phyloP scores from a whole-genome alignment of 1,139 yeast species.

The Hyphopichia khmerensis region DNA sequence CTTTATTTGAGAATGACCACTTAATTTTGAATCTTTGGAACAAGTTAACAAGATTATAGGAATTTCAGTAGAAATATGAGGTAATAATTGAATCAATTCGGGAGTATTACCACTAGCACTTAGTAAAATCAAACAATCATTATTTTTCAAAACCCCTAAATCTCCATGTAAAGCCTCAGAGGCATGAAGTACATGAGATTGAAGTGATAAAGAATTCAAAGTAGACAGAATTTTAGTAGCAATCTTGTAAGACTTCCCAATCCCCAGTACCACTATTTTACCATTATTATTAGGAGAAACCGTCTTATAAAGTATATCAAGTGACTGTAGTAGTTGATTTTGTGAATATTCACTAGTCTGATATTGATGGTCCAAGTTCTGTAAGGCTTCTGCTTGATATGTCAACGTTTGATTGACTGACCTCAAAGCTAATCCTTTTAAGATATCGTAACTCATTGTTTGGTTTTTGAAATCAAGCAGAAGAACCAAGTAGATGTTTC shows the following conservation, averaged over 20 bases:
- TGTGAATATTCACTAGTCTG: conserved; percentile 41
- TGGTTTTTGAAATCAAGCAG: too few species aligned
- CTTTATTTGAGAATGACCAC: conserved; percentile 42
- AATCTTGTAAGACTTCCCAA: conserved; percentile 82
- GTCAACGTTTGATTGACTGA: conserved; percentile 30
- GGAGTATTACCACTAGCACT: conserved; percentile 86
- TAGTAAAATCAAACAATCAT: conserved; percentile 64
- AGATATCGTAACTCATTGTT: not conserved
- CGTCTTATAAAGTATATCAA: conserved; percentile 52
- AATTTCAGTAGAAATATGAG: conserved; percentile 53
- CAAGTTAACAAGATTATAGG: conserved; percentile 69
- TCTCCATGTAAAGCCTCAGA: conserved; percentile 92
- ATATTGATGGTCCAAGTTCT: conserved; percentile 29
- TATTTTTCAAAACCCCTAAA: conserved; percentile 64
- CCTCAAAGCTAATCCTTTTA: conserved; percentile 16
- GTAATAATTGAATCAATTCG: conserved; percentile 60
- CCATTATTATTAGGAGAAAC: conserved; percentile 46
- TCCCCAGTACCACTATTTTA: conserved; percentile 73
- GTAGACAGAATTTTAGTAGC: conserved; percentile 81
- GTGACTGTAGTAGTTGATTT: conserved; percentile 47
- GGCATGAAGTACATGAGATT: conserved; percentile 71
- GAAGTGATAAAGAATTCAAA: conserved; percentile 72
- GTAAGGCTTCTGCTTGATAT: conserved; percentile 36
- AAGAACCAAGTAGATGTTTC: too few species aligned
- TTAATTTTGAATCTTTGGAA: conserved; percentile 47